phyloP scores from a whole-genome alignment of 1,284 basidiomycete species.

The Tetrapyrgos nigripes region DNA sequence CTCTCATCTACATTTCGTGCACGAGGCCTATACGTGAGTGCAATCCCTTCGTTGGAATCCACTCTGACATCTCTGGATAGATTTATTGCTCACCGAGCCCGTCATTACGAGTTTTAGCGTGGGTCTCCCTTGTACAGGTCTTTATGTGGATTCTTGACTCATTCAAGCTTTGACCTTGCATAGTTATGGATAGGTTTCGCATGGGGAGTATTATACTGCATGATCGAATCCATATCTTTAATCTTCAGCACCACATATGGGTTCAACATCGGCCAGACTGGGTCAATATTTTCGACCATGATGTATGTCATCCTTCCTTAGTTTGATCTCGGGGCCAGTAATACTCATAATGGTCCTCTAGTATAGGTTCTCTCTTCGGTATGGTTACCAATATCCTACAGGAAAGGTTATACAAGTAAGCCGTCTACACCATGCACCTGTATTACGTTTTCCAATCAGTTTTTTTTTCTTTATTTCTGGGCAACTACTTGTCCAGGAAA shows the following conservation, averaged over 20 bases:
- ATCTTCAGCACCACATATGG: conserved; percentile 67
- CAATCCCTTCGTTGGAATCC: conserved; percentile 1
- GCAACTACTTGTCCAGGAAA: no score
- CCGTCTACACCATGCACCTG: conserved; percentile 4
- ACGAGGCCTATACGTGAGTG: conserved; percentile 71
- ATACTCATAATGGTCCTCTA: no score
- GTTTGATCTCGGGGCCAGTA: not conserved
- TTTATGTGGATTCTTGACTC: not conserved
- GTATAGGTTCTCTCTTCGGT: conserved; percentile 68
- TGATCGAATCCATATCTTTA: conserved; percentile 70
- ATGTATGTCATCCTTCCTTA: conserved; percentile 49
- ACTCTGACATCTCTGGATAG: conserved; percentile 33
- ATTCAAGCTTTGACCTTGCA: not conserved
- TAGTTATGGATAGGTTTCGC: conserved; percentile 79
- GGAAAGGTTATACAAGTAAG: conserved; percentile 69
- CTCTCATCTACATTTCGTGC: conserved; percentile 69
- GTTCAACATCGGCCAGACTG: conserved; percentile 70
- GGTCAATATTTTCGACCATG: conserved; percentile 60
- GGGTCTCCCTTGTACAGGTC: conserved; percentile 25
- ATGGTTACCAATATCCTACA: conserved; percentile 66
- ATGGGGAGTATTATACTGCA: conserved; percentile 80
- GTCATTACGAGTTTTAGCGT: conserved; percentile 79
- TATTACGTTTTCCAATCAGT: not conserved
- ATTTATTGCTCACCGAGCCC: conserved; percentile 76
- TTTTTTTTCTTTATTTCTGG: conserved; percentile 16